phyloP scores from a whole-genome alignment of 352 stramenopile species.

The Pythium vanterpoolii region DNA sequence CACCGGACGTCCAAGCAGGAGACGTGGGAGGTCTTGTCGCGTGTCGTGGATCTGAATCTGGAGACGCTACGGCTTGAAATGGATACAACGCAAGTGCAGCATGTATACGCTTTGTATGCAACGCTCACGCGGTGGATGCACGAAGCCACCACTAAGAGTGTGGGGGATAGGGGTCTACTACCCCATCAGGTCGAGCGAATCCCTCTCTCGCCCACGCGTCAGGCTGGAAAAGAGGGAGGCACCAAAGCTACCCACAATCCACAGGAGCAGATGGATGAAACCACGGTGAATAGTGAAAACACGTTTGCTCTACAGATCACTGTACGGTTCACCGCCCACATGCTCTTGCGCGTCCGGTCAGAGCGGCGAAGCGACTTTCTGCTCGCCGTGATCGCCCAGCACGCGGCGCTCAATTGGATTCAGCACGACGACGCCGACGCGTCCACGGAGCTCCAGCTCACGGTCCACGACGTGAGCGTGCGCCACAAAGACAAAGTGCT shows the following conservation, averaged over 20 bases:
- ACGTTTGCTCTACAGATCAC: constrained; percentile 60
- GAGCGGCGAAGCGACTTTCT: constrained; percentile 35
- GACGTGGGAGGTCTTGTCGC: constrained; percentile 47
- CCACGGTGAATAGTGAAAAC: constrained; percentile 3
- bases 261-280: neutral
- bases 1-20: constrained; percentile 35
- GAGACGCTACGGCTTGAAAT: constrained; percentile 44
- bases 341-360: constrained; percentile 37
- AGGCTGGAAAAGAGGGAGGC: neutral
- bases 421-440: constrained; percentile 31
- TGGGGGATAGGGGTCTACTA: neutral
- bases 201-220: constrained; percentile 6
- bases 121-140: constrained; percentile 8
- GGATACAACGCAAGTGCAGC: constrained; percentile 32
- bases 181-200: constrained; percentile 11
- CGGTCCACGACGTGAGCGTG: constrained; percentile 40
- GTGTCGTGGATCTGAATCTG: constrained; percentile 57
- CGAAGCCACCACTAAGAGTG: neutral
- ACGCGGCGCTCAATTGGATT: constrained; percentile 49
- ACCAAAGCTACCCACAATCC: neutral
- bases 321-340: constrained; percentile 42
- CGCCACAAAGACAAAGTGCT: constrained; percentile 45
- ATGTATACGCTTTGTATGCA: constrained; percentile 20
- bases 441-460: constrained; percentile 45
- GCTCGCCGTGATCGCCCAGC: constrained; percentile 33